Evolutionary conservation across 176 grass and related monocot species (phyloP).

Genomic region (Oryza rufipogon): DNA sequence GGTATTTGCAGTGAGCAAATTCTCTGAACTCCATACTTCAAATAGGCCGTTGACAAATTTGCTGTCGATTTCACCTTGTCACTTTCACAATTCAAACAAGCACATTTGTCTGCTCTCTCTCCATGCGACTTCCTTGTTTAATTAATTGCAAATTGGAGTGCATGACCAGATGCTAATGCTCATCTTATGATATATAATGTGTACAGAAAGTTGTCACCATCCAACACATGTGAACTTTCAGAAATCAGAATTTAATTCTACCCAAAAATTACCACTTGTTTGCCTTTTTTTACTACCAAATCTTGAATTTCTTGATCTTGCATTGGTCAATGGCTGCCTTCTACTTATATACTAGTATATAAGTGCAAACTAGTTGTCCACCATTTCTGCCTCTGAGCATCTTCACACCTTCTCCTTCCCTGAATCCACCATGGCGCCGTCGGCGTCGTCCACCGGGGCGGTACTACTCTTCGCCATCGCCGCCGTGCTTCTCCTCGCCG

Average conservation of each 20-base stretch:
- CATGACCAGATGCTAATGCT: conserved; percentile 18
- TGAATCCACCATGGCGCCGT: conserved; percentile 40
- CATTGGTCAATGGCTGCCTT: conserved; percentile 45
- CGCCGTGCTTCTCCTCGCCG: conserved; percentile 40
- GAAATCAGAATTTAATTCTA: neutral
- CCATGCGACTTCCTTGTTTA: conserved; percentile 31
- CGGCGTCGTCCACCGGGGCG: neutral
- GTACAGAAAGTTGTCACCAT: conserved; percentile 23
- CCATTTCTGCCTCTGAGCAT: conserved; percentile 11
- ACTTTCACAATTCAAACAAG: conserved; percentile 27
- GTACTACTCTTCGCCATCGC: conserved; percentile 22
- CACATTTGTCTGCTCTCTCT: conserved; percentile 21
- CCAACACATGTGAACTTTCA: conserved; percentile 27
- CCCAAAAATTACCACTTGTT: conserved; percentile 11
- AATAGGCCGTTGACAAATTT: conserved; percentile 32
- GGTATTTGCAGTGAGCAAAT: neutral
- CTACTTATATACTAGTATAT: conserved; percentile 8
- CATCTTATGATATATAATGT: conserved; percentile 20
- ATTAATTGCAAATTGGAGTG: neutral
- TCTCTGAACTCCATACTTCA: neutral
- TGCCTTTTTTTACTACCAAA: conserved; percentile 6
- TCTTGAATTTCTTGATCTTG: neutral
- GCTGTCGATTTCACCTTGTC: conserved; percentile 24
- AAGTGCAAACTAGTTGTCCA: conserved; percentile 20
- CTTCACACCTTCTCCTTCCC: neutral